A percentile compares a stretch with the other conserved stretches of the same genome.
These are phyloP conservation scores for Pascua guehoae DNA, from an alignment of 1,284 basidiomycete genomes.

Conservation along the genomic window DNA sequence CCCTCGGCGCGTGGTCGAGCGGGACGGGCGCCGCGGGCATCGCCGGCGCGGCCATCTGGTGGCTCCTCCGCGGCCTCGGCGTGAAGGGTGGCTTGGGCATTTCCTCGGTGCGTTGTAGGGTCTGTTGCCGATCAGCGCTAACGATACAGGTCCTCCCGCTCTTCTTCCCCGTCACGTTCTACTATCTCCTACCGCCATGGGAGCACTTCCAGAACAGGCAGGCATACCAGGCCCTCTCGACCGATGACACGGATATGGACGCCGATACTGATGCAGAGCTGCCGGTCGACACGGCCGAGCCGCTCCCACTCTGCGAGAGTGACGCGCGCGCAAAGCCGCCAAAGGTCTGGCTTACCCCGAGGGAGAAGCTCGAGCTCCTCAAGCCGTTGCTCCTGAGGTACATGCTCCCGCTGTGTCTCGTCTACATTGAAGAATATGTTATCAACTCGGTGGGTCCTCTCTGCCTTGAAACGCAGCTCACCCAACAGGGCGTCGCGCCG, in stretches of 20 bases:
- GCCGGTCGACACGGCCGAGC: background rate
- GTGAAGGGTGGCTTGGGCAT: constrained; percentile 77
- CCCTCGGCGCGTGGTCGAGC: constrained; percentile 71
- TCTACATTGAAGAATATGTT: constrained; percentile 78
- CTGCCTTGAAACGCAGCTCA: background rate
- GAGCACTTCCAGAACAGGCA: constrained; percentile 9
- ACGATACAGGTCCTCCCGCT: constrained; percentile 67
- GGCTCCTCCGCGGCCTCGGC: constrained; percentile 81
- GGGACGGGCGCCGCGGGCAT: constrained; percentile 94
- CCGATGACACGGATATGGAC: constrained; percentile 17
- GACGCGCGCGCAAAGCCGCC: constrained; percentile 1
- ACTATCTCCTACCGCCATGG: constrained; percentile 63
- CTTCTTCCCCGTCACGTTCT: constrained; percentile 68
- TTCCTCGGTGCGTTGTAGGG: constrained; percentile 50
- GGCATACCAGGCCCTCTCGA: constrained; percentile 29
- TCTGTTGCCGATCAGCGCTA: background rate
- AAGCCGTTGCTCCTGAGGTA: constrained; percentile 69
- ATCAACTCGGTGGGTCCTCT: constrained; percentile 71
- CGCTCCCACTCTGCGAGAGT: background rate
- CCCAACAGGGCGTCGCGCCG: constrained; percentile 71
- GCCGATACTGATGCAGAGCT: constrained; percentile 13
- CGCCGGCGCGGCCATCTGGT: constrained; percentile 90
- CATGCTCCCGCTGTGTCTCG: constrained; percentile 52
- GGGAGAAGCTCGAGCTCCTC: constrained; percentile 73
- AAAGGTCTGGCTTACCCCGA: constrained; percentile 52